Evolutionary conservation across 73 alveolate genomes (phyloP).

Genomic region (Stentor roeselii): DNA sequence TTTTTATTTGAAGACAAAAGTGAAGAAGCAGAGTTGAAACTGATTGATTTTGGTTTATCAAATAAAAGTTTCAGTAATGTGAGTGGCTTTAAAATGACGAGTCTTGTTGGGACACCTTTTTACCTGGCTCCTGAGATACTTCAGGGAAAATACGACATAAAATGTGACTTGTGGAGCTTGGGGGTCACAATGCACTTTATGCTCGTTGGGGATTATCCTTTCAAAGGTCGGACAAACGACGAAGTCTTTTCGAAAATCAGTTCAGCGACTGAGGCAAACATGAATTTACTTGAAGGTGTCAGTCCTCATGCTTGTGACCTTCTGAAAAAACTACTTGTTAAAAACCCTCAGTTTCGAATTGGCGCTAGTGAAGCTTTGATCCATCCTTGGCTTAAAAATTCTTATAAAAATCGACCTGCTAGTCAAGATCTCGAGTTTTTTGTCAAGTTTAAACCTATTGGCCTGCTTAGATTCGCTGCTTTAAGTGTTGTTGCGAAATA

Average conservation of each 20-base stretch:
- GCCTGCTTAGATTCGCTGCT: not conserved
- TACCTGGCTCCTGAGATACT: constrained; percentile 43
- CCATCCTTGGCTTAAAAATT: constrained; percentile 29
- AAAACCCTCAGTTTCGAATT: constrained; percentile 8
- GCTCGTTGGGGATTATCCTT: constrained; percentile 33
- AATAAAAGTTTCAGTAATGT: not conserved
- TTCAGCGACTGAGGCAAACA: not conserved
- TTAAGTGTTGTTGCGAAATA: not conserved
- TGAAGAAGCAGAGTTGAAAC: constrained; percentile 15
- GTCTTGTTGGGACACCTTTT: constrained; percentile 40
- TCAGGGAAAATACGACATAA: constrained; percentile 22
- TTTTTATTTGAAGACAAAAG: constrained; percentile 32
- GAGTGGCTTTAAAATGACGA: not conserved
- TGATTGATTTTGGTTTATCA: constrained; percentile 36
- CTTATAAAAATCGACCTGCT: not conserved
- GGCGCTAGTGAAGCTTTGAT: constrained; percentile 27
- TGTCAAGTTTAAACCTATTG: not conserved
- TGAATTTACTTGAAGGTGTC: not conserved
- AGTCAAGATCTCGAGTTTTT: no score
- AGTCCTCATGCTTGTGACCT: constrained; percentile 27
- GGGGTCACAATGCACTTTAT: constrained; percentile 31
- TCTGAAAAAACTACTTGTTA: constrained; percentile 16
- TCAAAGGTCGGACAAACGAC: constrained; percentile 25
- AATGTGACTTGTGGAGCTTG: constrained; percentile 36
- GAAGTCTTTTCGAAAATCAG: not conserved